Evolutionary conservation across 2,329 filamentous ascomycete genomes (phyloP).

Genomic region (Ramichloridium luteum): DNA sequence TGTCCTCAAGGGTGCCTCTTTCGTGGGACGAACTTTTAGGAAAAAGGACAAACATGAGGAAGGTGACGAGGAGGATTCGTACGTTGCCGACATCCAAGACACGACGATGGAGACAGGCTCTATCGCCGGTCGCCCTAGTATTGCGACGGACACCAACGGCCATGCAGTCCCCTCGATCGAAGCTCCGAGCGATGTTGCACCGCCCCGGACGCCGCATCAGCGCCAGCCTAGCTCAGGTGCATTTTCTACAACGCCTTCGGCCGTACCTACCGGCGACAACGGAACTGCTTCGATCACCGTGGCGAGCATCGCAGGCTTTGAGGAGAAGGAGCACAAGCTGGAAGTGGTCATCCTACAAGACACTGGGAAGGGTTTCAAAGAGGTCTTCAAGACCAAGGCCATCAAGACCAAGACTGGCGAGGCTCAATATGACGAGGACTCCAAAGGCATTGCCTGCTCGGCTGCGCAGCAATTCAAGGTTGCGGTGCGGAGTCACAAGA

Average conservation of each 20-base stretch:
- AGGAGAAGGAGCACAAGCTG: conserved; percentile 23
- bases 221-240: conserved; percentile 35
- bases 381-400: conserved; percentile 84
- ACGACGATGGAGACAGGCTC: conserved; percentile 19
- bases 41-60: conserved; percentile 35
- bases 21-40: conserved; percentile 75
- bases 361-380: conserved; percentile 53
- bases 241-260: conserved; percentile 17
- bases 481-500: conserved; percentile 71
- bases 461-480: conserved; percentile 80
- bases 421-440: conserved; percentile 51
- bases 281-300: conserved; percentile 74
- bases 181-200: conserved; percentile 12
- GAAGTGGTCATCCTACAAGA: conserved; percentile 25
- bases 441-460: conserved; percentile 53
- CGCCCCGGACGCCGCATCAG: conserved; percentile 28
- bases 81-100: conserved; percentile 15
- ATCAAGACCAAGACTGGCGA: conserved; percentile 58
- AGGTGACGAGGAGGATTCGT: conserved; percentile 11
- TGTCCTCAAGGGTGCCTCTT: conserved; percentile 80
- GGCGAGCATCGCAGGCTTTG: conserved; percentile 66
- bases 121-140: conserved; percentile 10
- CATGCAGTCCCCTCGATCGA: conserved; percentile 11
- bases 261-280: conserved; percentile 39
- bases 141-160: conserved; percentile 15